phyloP scores from a whole-genome alignment of 257 asterid genomes.

The Asclepias syriaca region DNA sequence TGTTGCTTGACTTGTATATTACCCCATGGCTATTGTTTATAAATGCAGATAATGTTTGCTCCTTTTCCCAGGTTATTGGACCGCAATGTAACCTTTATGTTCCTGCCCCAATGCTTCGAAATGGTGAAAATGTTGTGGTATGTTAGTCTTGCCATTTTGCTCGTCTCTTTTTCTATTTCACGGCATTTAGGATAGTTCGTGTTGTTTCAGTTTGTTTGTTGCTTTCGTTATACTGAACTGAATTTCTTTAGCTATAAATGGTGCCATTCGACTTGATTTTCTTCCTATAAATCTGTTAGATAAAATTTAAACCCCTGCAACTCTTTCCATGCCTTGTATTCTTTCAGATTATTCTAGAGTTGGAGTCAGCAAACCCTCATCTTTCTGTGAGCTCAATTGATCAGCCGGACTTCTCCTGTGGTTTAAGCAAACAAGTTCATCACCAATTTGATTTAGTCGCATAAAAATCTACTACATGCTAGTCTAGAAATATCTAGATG shows the following conservation, averaged over 20 bases:
- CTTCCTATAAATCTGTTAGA: background rate
- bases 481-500: too few relatives aligned
- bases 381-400: constrained; percentile 50
- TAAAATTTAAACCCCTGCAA: background rate
- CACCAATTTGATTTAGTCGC: background rate
- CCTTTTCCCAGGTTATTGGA: constrained; percentile 61
- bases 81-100: constrained; percentile 93
- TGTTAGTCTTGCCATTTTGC: background rate
- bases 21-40: background rate
- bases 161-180: background rate
- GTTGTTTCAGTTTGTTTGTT: background rate
- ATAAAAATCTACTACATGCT: background rate
- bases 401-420: constrained; percentile 70
- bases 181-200: too few relatives aligned
- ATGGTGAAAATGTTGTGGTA: constrained; percentile 74
- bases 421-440: constrained; percentile 5
- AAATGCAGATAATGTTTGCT: constrained; percentile 14
- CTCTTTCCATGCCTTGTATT: background rate
- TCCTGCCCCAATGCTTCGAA: constrained; percentile 78
- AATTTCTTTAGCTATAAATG: background rate
- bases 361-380: constrained; percentile 53
- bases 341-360: constrained; percentile 70
- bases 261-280: background rate
- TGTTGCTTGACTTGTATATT: background rate
- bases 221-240: background rate